These are phyloP conservation scores for Acacia melanoxylon DNA, from an alignment of 306 rosid species.

Conservation along the genomic window DNA sequence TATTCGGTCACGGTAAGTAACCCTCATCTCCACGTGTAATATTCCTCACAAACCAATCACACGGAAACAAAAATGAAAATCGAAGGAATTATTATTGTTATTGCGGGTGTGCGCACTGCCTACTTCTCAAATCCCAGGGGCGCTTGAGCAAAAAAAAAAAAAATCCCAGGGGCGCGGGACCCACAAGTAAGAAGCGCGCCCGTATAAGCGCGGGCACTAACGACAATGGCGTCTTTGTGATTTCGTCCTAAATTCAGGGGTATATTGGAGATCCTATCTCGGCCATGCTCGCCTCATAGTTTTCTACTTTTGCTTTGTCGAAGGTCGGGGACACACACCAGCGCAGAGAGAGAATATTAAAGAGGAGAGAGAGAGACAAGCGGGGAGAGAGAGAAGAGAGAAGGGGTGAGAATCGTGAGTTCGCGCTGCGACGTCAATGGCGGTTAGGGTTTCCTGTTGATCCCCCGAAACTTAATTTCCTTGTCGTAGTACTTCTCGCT, in stretches of 20 bases:
- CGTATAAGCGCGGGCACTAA: conserved; percentile 10
- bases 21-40: neutral
- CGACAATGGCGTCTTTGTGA: conserved; percentile 37
- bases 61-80: neutral
- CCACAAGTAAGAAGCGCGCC: conserved; percentile 27
- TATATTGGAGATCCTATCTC: conserved; percentile 14
- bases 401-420: conserved; percentile 32
- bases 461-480: conserved; percentile 43
- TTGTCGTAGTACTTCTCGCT: conserved; percentile 16
- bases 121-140: neutral
- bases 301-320: conserved; percentile 40
- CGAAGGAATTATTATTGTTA: neutral
- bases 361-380: conserved; percentile 18
- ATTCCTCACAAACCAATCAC: neutral
- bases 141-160: no score
- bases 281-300: conserved; percentile 27
- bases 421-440: conserved; percentile 52
- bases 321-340: conserved; percentile 37
- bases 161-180: neutral
- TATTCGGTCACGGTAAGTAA: neutral
- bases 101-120: neutral
- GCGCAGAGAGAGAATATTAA: conserved; percentile 32
- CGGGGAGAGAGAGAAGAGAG: neutral
- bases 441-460: conserved; percentile 80
- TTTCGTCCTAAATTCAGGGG: conserved; percentile 21